Evolutionary conservation across 495 filamentous ascomycete species (phyloP), one percentile per base, ranked within the genome.

Genomic region (Stereocaulon alpinum): DNA sequence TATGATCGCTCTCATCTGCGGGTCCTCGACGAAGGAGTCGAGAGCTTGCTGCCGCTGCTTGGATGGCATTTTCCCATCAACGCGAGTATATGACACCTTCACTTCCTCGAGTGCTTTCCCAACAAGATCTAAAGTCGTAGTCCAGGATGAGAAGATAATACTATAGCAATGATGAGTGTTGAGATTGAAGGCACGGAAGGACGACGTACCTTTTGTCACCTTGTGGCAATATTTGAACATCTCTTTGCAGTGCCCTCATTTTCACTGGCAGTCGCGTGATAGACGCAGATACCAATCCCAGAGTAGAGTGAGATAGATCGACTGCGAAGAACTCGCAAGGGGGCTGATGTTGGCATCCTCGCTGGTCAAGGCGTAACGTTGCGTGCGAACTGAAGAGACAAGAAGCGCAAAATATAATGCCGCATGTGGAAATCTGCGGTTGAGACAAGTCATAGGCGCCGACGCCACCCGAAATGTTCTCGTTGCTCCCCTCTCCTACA

Each of bases 221-320:
- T 84, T 80, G 24, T 82, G 69, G 9, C 93, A 60, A 6, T 92
- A 77, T 3, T 84, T 84, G 40, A 77, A 81, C 0, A 89, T 95
- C 71, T 95, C 95, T 24, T 87, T 92, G 63, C 89, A 88, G 0
- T 87, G 91, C 0, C 88, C 87, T 50, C 76, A 78, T 69, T 95
- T 96, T 37, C 76, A 76, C 4, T 79, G 82, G 29, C 85, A 71
- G 12, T 76, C 89, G 20, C 11, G 56, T 30, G 9, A 7, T 30
- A 12, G 32, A 15, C 14, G 34, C 27, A 12, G 6, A 12, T 83
- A 41, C 74, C 63, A 83, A 80, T 45, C 71, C 24, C 15, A 24
- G 12, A 5, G n/a, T 29, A 27, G 12, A 84, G 72, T 4, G 81
- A 80, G 44, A 74, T 76, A 41, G 24, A 29, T 80, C 67, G 0